Base-by-base conservation (phyloP, 208 protist species). In the Crithidia sp. region DNA sequence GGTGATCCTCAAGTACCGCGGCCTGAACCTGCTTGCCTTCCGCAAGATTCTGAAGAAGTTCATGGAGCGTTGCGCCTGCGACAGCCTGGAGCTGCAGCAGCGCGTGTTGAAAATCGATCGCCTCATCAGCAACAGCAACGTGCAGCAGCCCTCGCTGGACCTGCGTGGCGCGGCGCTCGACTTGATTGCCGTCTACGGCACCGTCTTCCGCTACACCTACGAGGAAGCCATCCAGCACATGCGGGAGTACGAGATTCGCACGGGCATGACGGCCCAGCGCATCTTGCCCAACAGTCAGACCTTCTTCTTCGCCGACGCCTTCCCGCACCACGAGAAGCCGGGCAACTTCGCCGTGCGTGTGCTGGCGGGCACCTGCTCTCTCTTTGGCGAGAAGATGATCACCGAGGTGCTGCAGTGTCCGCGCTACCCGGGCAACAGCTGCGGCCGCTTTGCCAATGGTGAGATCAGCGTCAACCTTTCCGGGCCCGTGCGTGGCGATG, bases 401-500 rank as follows among this genome's bases (percentile, higher is more conserved):
- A 89, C 84, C 41, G 84, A 91, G 67, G 81, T 94, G 52, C 67
- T 94, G 64, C 91, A 90, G 79, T 92, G 87, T 64, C 57, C 76
- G 0, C 78, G 84, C 16, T 81, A 72, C 57, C 81, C 77, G 17
- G 79, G 74, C 47, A 68, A 76, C 54, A 89, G 86, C 66, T 93
- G 92, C 67, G 70, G 73, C 16, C 74, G 82, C 68, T 96, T 94
- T 39, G 81, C 93, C 0, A 97, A 98, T 74, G 91, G 90, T 0
- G 94, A 98, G 66, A 79, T 98, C 36, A 79, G 68, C 37, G 86
- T 97, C n/a, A 74, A 91, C 2, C 88, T 98, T 40, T 67, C 82
- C 8, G 83, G 90, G 40, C 86, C 90, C n/a, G 90, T 99, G 28
- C 94, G 98, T 45, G 97, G 97, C 36, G 89, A 95, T 64, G 98